Evolutionary conservation across 2,329 filamentous ascomycete genomes (phyloP).

Genomic region (Apiospora saccharicola): DNA sequence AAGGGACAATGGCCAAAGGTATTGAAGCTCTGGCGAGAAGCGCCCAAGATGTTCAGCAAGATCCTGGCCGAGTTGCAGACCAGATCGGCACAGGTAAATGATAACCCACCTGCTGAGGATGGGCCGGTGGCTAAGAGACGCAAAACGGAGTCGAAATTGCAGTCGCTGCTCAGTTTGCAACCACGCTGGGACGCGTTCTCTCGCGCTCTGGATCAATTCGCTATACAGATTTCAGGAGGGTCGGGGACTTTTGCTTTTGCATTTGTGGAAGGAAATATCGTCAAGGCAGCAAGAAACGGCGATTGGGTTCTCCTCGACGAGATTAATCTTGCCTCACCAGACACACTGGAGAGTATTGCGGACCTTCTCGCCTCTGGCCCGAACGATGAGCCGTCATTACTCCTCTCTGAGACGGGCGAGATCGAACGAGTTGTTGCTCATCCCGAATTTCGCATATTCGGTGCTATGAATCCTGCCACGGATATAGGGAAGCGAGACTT

Average conservation of each 20-base stretch:
- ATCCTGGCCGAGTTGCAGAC: constrained; percentile 64
- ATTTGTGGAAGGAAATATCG: constrained; percentile 94
- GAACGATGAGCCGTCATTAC: constrained; percentile 77
- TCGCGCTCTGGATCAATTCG: constrained; percentile 76
- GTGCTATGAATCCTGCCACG: constrained; percentile 98
- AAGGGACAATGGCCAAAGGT: constrained; percentile 89
- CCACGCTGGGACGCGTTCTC: constrained; percentile 84
- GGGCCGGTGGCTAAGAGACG: constrained; percentile 75
- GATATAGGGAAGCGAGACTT: constrained; percentile 97
- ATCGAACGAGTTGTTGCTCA: constrained; percentile 90
- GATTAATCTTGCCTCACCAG: constrained; percentile 93
- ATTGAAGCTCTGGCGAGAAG: constrained; percentile 86
- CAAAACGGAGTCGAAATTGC: constrained; percentile 72
- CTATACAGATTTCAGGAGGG: constrained; percentile 77
- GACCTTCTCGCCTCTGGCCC: constrained; percentile 82
- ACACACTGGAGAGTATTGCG: constrained; percentile 92
- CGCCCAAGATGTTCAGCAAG: constrained; percentile 83
- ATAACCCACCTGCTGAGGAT: constrained; percentile 46
- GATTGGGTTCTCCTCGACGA: constrained; percentile 98
- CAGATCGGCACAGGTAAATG: constrained; percentile 47
- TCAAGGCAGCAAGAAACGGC: constrained; percentile 94
- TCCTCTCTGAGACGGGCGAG: constrained; percentile 92
- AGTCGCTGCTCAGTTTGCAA: constrained; percentile 63
- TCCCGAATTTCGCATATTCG: constrained; percentile 93
- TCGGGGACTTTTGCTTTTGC: constrained; percentile 87